Evolutionary conservation across 1,284 basidiomycete species (phyloP).

Genomic region (Sanguinoderma infundibulare): DNA sequence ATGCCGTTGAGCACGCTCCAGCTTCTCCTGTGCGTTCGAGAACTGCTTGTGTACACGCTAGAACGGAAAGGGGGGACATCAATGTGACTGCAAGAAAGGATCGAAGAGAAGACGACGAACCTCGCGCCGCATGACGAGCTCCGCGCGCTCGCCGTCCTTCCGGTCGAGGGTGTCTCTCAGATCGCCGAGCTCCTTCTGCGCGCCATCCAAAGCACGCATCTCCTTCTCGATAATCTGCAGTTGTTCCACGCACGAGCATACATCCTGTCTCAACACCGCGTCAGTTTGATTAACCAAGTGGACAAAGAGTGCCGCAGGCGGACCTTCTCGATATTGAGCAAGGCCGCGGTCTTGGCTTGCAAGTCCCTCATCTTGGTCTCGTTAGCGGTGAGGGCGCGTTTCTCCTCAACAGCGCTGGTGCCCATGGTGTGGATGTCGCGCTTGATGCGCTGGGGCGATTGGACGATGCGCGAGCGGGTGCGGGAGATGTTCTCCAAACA

Average conservation of each 20-base stretch:
- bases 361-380: conserved; percentile 79
- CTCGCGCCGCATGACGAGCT: conserved; percentile 68
- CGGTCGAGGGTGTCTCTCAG: conserved; percentile 69
- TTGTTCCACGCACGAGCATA: conserved; percentile 69
- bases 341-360: conserved; percentile 70
- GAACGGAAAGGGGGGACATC: neutral
- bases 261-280: conserved; percentile 51
- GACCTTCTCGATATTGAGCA: conserved; percentile 79
- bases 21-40: conserved; percentile 76
- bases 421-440: conserved; percentile 79
- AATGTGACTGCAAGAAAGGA: neutral
- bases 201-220: conserved; percentile 58
- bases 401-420: conserved; percentile 59
- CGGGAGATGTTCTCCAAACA: conserved; percentile 63
- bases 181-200: conserved; percentile 66
- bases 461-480: conserved; percentile 77
- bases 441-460: conserved; percentile 86
- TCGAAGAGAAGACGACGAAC: conserved; percentile 43
- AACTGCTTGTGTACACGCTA: conserved; percentile 80
- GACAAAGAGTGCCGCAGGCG: neutral
- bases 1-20: conserved; percentile 74
- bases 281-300: neutral
- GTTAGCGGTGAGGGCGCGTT: conserved; percentile 60
- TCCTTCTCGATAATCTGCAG: conserved; percentile 76
- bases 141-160: conserved; percentile 73